A percentile compares a stretch with the other conserved stretches of the same genome.
Evolutionary conservation across 73 alveolate species (phyloP).

Genomic region (Blepharisma stoltei): DNA sequence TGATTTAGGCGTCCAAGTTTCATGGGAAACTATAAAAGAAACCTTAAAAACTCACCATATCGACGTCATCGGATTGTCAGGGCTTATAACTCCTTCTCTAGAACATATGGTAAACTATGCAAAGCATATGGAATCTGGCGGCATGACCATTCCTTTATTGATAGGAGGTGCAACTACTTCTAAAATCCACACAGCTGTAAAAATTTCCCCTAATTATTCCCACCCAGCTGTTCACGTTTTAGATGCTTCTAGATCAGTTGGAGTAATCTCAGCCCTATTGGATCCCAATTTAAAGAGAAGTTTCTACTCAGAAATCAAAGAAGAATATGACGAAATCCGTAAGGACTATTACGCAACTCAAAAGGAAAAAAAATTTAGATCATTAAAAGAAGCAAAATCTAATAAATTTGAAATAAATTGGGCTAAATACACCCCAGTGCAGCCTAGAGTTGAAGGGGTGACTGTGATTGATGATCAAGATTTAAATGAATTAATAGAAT

Average conservation of each 20-base stretch:
- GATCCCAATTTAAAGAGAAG: constrained; percentile 41
- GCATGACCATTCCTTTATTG: constrained; percentile 59
- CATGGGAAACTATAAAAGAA: constrained; percentile 55
- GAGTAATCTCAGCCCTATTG: constrained; percentile 60
- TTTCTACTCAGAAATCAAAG: constrained; percentile 46
- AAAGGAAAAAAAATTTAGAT: constrained; percentile 51
- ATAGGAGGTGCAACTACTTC: constrained; percentile 91
- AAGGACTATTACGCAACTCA: constrained; percentile 61
- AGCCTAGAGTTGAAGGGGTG: constrained; percentile 40
- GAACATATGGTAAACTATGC: constrained; percentile 81
- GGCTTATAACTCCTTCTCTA: constrained; percentile 82
- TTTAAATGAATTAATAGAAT: constrained; percentile 58
- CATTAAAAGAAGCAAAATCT: constrained; percentile 53
- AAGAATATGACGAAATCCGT: constrained; percentile 75
- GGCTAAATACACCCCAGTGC: constrained; percentile 26
- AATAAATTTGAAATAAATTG: constrained; percentile 45
- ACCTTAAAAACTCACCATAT: constrained; percentile 50
- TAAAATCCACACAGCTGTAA: constrained; percentile 84
- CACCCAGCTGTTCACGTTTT: constrained; percentile 61
- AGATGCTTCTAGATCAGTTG: constrained; percentile 81
- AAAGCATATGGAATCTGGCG: constrained; percentile 46
- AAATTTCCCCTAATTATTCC: constrained; percentile 65
- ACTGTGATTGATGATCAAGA: constrained; percentile 45
- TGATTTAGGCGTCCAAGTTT: constrained; percentile 82
- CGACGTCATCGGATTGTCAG: constrained; percentile 75